phyloP scores from a whole-genome alignment of 208 protist genomes.

The Leishmania turanica region DNA sequence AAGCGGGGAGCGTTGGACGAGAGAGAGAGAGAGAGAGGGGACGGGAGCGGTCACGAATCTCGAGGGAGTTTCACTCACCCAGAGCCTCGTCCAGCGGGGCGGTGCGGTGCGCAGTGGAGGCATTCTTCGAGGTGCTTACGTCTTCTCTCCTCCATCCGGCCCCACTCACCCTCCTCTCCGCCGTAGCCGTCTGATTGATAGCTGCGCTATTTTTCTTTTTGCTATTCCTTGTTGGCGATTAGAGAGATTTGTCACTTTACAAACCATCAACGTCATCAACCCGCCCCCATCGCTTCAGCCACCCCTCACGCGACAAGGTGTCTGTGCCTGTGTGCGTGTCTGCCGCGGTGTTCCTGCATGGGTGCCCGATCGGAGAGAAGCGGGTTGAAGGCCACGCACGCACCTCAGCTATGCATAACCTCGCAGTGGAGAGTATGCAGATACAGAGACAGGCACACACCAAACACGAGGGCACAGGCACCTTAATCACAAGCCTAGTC shows the following conservation, averaged over 20 bases:
- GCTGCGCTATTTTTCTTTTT: neutral
- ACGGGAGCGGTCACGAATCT: neutral
- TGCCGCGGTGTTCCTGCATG: neutral
- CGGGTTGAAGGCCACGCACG: neutral
- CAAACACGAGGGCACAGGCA: neutral
- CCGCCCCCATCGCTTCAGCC: neutral
- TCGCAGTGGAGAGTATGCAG: neutral
- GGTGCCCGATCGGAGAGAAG: neutral
- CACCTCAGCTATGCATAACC: neutral
- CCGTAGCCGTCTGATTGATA: neutral
- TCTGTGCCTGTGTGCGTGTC: neutral
- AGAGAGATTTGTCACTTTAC: neutral
- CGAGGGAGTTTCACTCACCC: neutral
- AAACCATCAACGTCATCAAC: neutral
- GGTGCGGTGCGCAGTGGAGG: neutral
- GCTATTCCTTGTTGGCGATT: neutral
- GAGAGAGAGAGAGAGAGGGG: neutral
- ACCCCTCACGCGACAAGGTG: neutral
- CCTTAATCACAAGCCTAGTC: slow-evolving; percentile 3
- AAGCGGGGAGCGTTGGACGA: neutral
- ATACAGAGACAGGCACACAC: slow-evolving; percentile 1
- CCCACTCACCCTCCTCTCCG: neutral
- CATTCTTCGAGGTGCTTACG: neutral
- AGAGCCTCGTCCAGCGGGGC: neutral
- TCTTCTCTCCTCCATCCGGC: neutral